Evolutionary conservation across 1,139 yeast species (phyloP).

Genomic region (Pichia sp.): DNA sequence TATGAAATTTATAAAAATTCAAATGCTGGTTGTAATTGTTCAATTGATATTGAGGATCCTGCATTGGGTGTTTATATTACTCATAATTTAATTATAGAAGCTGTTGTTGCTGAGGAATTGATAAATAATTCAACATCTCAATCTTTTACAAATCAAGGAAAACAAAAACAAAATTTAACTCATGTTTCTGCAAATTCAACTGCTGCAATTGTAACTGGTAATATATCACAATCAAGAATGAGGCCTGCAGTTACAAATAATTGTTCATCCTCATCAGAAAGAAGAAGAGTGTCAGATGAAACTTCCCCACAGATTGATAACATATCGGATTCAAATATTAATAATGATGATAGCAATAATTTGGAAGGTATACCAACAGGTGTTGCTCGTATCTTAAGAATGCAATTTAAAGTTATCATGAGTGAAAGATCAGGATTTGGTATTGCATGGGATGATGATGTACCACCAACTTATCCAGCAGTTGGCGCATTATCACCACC

Average conservation of each 20-base stretch:
- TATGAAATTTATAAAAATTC: constrained; percentile 22
- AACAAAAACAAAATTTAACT: not conserved
- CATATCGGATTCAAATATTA: constrained; percentile 23
- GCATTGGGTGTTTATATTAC: constrained; percentile 67
- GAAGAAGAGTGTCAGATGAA: constrained; percentile 5
- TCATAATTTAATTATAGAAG: constrained; percentile 75
- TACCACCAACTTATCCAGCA: constrained; percentile 91
- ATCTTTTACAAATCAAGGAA: constrained; percentile 12
- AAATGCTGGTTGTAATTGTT: constrained; percentile 45
- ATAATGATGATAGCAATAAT: constrained; percentile 15
- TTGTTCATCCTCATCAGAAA: not conserved
- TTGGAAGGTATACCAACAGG: constrained; percentile 80
- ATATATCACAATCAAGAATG: constrained; percentile 9
- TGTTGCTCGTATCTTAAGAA: constrained; percentile 85
- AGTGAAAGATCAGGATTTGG: constrained; percentile 95
- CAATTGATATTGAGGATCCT: constrained; percentile 81
- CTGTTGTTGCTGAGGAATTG: constrained; percentile 88
- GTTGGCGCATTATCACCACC: constrained; percentile 85
- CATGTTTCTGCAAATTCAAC: constrained; percentile 7
- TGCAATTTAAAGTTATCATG: constrained; percentile 79
- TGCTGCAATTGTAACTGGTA: constrained; percentile 10
- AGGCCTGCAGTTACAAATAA: not conserved
- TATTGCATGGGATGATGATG: constrained; percentile 98
- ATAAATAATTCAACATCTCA: constrained; percentile 32
- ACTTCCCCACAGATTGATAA: constrained; percentile 26